These are phyloP conservation scores for Pseudogymnoascus sp. DNA, from an alignment of 2,329 filamentous ascomycete genomes.

Conservation along the genomic window DNA sequence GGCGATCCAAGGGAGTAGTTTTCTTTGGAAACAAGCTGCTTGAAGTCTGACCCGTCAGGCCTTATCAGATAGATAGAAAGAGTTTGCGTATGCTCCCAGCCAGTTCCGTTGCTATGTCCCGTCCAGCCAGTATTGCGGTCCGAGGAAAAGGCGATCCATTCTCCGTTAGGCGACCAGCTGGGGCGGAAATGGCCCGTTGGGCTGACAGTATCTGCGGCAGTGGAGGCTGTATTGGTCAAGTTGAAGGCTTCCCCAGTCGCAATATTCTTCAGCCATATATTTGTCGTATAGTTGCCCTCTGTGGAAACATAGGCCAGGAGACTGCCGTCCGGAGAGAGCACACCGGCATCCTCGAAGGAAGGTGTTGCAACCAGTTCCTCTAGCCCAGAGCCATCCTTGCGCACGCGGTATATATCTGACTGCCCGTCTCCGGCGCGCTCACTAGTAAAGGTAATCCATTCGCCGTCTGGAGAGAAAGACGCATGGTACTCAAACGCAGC, in stretches of 20 bases:
- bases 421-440: constrained; percentile 35
- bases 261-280: constrained; percentile 36
- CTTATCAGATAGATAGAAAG: constrained; percentile 35
- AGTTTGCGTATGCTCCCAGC: constrained; percentile 36
- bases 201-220: constrained; percentile 19
- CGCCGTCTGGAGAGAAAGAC: constrained; percentile 32
- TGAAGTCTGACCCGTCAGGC: constrained; percentile 32
- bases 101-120: constrained; percentile 33
- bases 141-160: constrained; percentile 36
- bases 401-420: constrained; percentile 34
- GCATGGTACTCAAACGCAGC: constrained; percentile 34
- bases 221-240: constrained; percentile 30
- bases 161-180: constrained; percentile 34
- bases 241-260: constrained; percentile 28
- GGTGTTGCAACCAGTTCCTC: constrained; percentile 29
- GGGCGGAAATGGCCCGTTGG: constrained; percentile 35
- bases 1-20: constrained; percentile 34
- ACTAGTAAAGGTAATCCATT: constrained; percentile 35
- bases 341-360: constrained; percentile 32
- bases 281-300: constrained; percentile 29
- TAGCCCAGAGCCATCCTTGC: constrained; percentile 30
- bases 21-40: constrained; percentile 28
- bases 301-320: constrained; percentile 36
- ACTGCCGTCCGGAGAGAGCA: constrained; percentile 33
- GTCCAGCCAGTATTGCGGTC: constrained; percentile 36